These are phyloP conservation scores for Silybum marianum DNA, from an alignment of 129 eudicot genomes.

Conservation along the genomic window DNA sequence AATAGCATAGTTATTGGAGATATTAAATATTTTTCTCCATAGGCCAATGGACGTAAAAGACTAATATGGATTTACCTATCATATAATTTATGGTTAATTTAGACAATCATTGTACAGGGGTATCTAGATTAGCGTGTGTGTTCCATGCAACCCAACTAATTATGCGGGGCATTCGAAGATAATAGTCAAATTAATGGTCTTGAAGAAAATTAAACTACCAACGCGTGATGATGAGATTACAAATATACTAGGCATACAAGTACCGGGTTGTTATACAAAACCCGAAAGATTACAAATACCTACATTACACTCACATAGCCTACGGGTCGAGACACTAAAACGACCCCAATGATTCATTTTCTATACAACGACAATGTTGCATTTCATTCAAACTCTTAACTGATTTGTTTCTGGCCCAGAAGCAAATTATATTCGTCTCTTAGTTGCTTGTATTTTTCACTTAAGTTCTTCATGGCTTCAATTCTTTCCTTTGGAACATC, in stretches of 20 bases:
- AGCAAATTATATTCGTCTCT: constrained; percentile 38
- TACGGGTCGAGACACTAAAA: background rate
- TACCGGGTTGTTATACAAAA: background rate
- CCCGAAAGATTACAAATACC: background rate
- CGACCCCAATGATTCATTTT: background rate
- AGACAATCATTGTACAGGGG: background rate
- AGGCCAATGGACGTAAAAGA: background rate
- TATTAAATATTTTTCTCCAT: too few species aligned
- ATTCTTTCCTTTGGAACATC: constrained; percentile 14
- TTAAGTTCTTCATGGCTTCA: constrained; percentile 27
- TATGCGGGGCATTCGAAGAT: background rate
- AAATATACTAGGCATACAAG: background rate
- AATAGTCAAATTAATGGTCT: too few species aligned
- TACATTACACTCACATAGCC: background rate
- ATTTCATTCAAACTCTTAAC: background rate
- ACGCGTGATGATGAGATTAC: background rate
- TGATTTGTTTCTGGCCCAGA: constrained; percentile 28
- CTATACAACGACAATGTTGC: background rate
- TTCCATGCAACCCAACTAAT: background rate
- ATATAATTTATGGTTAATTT: background rate
- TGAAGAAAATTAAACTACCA: background rate
- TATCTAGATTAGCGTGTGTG: background rate
- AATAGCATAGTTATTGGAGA: too few species aligned
- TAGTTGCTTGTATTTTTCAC: constrained; percentile 35
- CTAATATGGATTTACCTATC: background rate